Evolutionary conservation across 176 grass and related monocot species (phyloP), one percentile per base, ranked within the genome.

Genomic region (Ananas comosus): DNA sequence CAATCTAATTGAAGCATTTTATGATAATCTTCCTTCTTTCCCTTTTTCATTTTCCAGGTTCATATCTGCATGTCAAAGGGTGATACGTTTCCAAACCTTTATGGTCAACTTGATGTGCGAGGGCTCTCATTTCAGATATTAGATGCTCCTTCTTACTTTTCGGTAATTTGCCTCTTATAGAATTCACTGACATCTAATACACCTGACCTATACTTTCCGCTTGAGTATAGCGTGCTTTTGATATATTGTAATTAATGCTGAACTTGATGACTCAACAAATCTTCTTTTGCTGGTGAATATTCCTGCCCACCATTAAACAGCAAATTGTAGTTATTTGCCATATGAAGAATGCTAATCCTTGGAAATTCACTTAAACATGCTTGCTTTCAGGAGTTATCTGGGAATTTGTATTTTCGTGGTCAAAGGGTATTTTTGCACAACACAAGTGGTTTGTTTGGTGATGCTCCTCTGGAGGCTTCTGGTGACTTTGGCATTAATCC

Each of bases 371-470:
- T 64, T 22, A 65, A 75, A 28, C 57, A 10, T 78, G 13, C 71
- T 76, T 65, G 76, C 54, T 70, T 85, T 76, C 81, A 97, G 94
- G 94, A 92, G 63, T 75, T 88, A 71, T 50, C 85, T 50, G 89
- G 84, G 80, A 90, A 68, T 66, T 65, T 97, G 81, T 86, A 72
- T 0, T 92, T 97, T 81, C 89, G 94, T 77, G 94, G 94, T 66
- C 94, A 92, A 97, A 92, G 94, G 82, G 82, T 97, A 74, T 97
- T 97, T 85, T 75, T 97, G 63, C 94, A 97, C 79, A 97, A 97
- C 83, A 87, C 89, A 83, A 92, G 86, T 70, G 94, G 94, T 64
- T 97, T 84, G 89, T 97, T 86, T 78, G 94, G 94, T 81, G 89
- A 86, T 70, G 82, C 84, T 85, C 94, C 89, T 22, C 64, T 97